These are phyloP conservation scores for Danielia reshetovae DNA, from an alignment of 805 yeast genomes.

Conservation along the genomic window DNA sequence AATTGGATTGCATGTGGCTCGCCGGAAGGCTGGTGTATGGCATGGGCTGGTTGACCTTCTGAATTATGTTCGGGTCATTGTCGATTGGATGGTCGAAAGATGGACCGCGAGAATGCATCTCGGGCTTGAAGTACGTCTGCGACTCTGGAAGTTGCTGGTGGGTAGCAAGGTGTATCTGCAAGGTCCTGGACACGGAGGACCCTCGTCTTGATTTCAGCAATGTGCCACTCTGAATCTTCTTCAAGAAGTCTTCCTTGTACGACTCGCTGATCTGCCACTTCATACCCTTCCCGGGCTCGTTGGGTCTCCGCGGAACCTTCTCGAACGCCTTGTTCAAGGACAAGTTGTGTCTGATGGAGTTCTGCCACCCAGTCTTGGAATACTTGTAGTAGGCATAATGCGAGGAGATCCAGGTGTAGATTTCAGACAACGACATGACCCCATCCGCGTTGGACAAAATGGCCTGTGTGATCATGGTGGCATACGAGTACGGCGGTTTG, in stretches of 20 bases:
- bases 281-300: constrained; percentile 99
- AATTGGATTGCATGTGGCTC: constrained; percentile 5
- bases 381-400: constrained; percentile 90
- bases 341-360: constrained; percentile 91
- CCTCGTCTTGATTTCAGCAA: constrained; percentile 74
- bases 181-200: constrained; percentile 72
- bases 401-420: constrained; percentile 83
- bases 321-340: constrained; percentile 96
- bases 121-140: constrained; percentile 24
- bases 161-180: constrained; percentile 68
- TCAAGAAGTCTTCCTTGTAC: constrained; percentile 78
- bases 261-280: constrained; percentile 94
- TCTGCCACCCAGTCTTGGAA: constrained; percentile 97
- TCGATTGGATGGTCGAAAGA: constrained; percentile 13
- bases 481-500: constrained; percentile 95
- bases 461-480: constrained; percentile 98
- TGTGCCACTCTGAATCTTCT: constrained; percentile 73
- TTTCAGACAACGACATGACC: constrained; percentile 83
- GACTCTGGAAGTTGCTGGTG: constrained; percentile 52
- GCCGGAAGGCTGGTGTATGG: constrained; percentile 3
- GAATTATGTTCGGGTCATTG: not conserved
- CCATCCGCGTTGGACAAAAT: constrained; percentile 86
- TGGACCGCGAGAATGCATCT: constrained; percentile 4
- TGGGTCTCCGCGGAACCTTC: constrained; percentile 90
- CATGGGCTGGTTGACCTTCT: constrained; percentile 1